Evolutionary conservation across 495 filamentous ascomycete genomes (phyloP).

Genomic region (Penicillium silybi): DNA sequence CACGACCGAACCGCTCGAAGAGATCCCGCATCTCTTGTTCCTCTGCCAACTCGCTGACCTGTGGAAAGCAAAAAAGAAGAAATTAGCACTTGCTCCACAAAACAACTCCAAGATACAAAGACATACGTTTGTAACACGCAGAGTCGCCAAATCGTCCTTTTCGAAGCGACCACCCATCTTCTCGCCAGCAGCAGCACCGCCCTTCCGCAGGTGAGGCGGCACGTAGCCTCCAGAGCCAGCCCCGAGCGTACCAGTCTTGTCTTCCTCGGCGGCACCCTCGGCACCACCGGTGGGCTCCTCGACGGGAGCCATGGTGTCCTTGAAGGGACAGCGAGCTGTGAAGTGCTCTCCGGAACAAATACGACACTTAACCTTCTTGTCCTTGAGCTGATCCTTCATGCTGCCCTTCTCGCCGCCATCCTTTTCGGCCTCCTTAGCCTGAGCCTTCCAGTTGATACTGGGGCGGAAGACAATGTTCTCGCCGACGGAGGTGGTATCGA

Average conservation of each 20-base stretch:
- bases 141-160: constrained; percentile 91
- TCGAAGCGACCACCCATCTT: constrained; percentile 93
- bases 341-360: constrained; percentile 99
- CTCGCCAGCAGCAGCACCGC: constrained; percentile 65
- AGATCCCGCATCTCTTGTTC: constrained; percentile 91
- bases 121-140: constrained; percentile 95
- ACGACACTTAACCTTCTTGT: constrained; percentile 99
- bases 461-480: constrained; percentile 98
- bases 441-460: constrained; percentile 83
- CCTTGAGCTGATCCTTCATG: constrained; percentile 90
- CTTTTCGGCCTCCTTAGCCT: constrained; percentile 78
- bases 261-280: constrained; percentile 47
- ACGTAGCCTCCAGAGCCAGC: constrained; percentile 80
- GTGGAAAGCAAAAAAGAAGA: constrained; percentile 16
- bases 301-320: constrained; percentile 75
- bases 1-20: constrained; percentile 94
- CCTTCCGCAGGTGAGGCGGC: constrained; percentile 83
- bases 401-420: constrained; percentile 63
- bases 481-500: constrained; percentile 87
- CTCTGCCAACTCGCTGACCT: constrained; percentile 96
- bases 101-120: constrained; percentile 1
- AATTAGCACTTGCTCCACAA: constrained; percentile 6
- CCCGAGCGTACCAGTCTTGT: constrained; percentile 53
- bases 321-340: constrained; percentile 88
- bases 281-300: constrained; percentile 60